These are phyloP conservation scores for Cenchrus fungigraminus DNA, from an alignment of 176 grass and related monocot species.

Conservation along the genomic window DNA sequence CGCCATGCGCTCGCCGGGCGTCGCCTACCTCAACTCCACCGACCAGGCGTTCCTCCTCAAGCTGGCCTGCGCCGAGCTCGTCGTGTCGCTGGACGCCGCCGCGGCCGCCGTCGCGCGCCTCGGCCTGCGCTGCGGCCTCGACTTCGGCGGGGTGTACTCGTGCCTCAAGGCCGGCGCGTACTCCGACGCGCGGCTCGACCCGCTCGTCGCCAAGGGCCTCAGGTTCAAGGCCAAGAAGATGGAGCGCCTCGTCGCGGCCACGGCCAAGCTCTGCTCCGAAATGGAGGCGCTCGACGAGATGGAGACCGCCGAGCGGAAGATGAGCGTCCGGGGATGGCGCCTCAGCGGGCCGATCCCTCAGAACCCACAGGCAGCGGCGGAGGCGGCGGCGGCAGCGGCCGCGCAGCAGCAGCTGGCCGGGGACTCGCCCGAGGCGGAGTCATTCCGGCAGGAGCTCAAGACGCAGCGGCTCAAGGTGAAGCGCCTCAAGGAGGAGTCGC, in stretches of 20 bases:
- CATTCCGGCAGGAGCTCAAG: constrained; percentile 64
- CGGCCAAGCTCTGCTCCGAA: constrained; percentile 69
- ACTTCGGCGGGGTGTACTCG: constrained; percentile 61
- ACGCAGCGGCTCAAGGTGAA: constrained; percentile 68
- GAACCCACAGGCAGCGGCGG: background rate
- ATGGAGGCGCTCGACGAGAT: constrained; percentile 79
- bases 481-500: constrained; percentile 76
- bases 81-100: constrained; percentile 61
- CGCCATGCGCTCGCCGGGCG: constrained; percentile 77
- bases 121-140: constrained; percentile 59
- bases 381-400: background rate
- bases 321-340: constrained; percentile 55
- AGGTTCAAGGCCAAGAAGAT: constrained; percentile 70
- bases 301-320: constrained; percentile 67
- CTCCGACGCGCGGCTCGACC: constrained; percentile 46
- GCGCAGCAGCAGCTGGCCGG: background rate
- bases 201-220: constrained; percentile 56
- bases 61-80: constrained; percentile 80
- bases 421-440: constrained; percentile 34
- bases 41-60: constrained; percentile 81
- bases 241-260: constrained; percentile 66
- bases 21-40: constrained; percentile 82
- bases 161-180: constrained; percentile 54
- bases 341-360: constrained; percentile 77
- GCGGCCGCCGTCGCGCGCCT: constrained; percentile 66